Evolutionary conservation across 129 eudicot species (phyloP).

Genomic region (sunflower (Helianthus annuus)): DNA sequence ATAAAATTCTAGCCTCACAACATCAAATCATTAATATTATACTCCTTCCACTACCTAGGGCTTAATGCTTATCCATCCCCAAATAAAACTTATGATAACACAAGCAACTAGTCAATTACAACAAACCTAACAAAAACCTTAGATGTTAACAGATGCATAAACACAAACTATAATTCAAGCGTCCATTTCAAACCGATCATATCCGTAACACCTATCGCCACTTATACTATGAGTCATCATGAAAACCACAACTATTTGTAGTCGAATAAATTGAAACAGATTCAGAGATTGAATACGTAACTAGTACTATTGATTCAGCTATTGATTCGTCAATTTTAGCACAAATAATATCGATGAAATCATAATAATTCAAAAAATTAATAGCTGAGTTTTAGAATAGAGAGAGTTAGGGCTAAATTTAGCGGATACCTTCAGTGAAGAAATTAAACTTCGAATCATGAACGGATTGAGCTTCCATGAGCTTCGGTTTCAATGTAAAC

Average conservation of each 20-base stretch:
- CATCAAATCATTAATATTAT: conserved; percentile 5
- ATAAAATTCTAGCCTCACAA: background rate
- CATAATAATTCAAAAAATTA: background rate
- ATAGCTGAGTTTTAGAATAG: background rate
- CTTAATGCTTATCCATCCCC: background rate
- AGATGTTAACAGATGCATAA: background rate
- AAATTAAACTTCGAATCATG: background rate
- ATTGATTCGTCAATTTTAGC: background rate
- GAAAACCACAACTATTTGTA: background rate
- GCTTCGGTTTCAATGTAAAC: conserved; percentile 5
- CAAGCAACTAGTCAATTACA: conserved; percentile 11
- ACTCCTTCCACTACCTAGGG: background rate
- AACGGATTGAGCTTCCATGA: conserved; percentile 20
- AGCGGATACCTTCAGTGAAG: background rate
- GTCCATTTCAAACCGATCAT: background rate
- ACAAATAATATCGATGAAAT: background rate
- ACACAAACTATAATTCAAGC: background rate
- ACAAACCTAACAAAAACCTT: conserved; percentile 7
- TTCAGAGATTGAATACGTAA: background rate
- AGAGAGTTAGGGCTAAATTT: conserved; percentile 22
- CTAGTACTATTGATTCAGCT: background rate
- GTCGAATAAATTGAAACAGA: background rate
- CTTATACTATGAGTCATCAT: background rate
- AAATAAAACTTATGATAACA: conserved; percentile 5
- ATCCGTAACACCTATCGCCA: background rate